These are phyloP conservation scores for Arthroderma sp. DNA, from an alignment of 2,329 filamentous ascomycete species.

Conservation along the genomic window DNA sequence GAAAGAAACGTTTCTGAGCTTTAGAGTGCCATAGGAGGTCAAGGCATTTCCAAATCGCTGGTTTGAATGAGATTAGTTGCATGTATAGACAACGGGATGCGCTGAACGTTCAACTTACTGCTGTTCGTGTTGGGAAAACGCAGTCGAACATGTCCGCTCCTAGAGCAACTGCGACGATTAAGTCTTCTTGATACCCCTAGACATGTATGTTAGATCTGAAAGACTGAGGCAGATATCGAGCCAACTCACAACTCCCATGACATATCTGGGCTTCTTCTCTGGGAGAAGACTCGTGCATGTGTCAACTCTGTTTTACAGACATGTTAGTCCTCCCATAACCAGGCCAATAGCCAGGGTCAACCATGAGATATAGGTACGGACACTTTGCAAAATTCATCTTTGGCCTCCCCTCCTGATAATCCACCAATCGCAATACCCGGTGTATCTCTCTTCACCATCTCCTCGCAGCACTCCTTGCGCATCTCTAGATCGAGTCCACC, in stretches of 20 bases:
- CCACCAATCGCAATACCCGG: slow-evolving; percentile 95
- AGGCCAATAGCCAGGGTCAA: background rate
- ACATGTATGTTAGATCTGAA: slow-evolving; percentile 10
- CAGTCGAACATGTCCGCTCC: slow-evolving; percentile 99
- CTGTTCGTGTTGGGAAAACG: slow-evolving; percentile 94
- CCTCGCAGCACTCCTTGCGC: slow-evolving; percentile 65
- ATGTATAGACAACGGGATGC: background rate
- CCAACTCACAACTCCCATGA: slow-evolving; percentile 72
- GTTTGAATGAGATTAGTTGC: background rate
- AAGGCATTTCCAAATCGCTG: slow-evolving; percentile 86
- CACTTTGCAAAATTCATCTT: slow-evolving; percentile 81
- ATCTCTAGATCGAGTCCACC: slow-evolving; percentile 83
- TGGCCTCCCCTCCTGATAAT: slow-evolving; percentile 86
- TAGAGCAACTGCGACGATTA: slow-evolving; percentile 83
- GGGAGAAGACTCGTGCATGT: slow-evolving; percentile 77
- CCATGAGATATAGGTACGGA: slow-evolving; percentile 16
- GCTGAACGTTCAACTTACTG: slow-evolving; percentile 35
- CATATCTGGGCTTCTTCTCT: slow-evolving; percentile 87
- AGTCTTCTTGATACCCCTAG: slow-evolving; percentile 82
- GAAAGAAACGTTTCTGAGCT: slow-evolving; percentile 64
- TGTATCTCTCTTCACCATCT: slow-evolving; percentile 83
- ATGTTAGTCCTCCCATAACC: no score
- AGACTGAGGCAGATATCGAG: background rate
- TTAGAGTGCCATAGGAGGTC: slow-evolving; percentile 67
- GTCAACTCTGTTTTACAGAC: slow-evolving; percentile 41